phyloP scores from a whole-genome alignment of 352 stramenopile species.

The Pythium aquatile region DNA sequence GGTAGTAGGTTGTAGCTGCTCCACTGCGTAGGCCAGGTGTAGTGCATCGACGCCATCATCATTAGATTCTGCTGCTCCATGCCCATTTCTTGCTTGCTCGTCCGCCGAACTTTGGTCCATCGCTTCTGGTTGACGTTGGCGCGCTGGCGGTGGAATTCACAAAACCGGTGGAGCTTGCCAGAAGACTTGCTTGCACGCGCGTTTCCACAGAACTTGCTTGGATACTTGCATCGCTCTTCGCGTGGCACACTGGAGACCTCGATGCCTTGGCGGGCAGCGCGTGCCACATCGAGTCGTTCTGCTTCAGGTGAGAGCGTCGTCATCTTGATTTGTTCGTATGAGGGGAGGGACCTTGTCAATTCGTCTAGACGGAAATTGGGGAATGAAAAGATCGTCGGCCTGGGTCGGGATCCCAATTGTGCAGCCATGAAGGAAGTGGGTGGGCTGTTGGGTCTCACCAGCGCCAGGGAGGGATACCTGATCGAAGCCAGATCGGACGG shows the following conservation, averaged over 20 bases:
- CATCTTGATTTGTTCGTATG: neutral
- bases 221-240: constrained; percentile 21
- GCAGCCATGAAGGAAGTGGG: too few relatives aligned
- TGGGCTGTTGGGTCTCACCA: too few relatives aligned
- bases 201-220: constrained; percentile 20
- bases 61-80: neutral
- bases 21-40: neutral
- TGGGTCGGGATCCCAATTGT: too few relatives aligned
- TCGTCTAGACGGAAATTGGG: neutral
- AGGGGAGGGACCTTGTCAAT: neutral
- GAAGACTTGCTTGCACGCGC: constrained; percentile 24
- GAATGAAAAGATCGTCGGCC: neutral
- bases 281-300: neutral
- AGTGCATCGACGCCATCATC: neutral
- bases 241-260: constrained; percentile 16
- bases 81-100: neutral
- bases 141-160: constrained; percentile 14
- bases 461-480: too few relatives aligned
- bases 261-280: constrained; percentile 7
- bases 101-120: constrained; percentile 11
- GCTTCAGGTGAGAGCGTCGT: neutral
- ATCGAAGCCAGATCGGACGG: neutral
- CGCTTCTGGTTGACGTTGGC: constrained; percentile 26
- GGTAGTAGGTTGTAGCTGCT: neutral
- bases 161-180: constrained; percentile 26